Evolutionary conservation across 1,139 yeast genomes (phyloP), one percentile per base, ranked within the genome.

Genomic region (Pichia terricola): DNA sequence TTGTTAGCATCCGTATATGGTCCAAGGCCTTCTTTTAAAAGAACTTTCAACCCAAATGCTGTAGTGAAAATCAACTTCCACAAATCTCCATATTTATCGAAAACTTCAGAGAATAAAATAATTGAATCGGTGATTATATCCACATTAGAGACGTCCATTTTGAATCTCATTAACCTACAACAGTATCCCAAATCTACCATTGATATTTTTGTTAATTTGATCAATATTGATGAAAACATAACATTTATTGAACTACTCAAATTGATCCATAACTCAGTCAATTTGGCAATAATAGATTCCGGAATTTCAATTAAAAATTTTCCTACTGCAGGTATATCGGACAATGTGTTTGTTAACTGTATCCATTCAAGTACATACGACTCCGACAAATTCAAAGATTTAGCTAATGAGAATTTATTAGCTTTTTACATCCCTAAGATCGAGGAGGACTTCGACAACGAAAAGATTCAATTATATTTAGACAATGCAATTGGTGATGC

Each of bases 131-230:
- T 47, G 9, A 37, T 47, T 30, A 74, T 76, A 46, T 73, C 83
- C 2, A 69, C 84, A 37, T 62, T 81, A 37, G 66, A 75, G 38
- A 44, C 50, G 5, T 43, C 53, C 34, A 43, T 48, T 22, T 26
- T 44, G 7, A 80, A 86, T 9, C 66, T 81, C 2, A 73, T 91
- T 4, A 63, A 84, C 37, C 67, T 87, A 40, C 77, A 77, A 22
- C 77, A 80, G 49, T 89, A 89, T 60, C 96, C 97, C 5, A 91
- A 91, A 62, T 84, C 95, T 8, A 79, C 89, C 27, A 85, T 91
- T 44, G 94, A 82, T 57, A 70, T 91, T 27, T 82, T 81, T 54
- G 69, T 89, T n/a, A 77, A 83, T 38, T 67, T 87, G 3, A 67
- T 87, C 25, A 69, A 82, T 8, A 61, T 70, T 22, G 71, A 72